A percentile compares a stretch with the other conserved stretches of the same genome.
phyloP scores from a whole-genome alignment of 108 stramenopile genomes.

The Fistulifera pelliculosa region DNA sequence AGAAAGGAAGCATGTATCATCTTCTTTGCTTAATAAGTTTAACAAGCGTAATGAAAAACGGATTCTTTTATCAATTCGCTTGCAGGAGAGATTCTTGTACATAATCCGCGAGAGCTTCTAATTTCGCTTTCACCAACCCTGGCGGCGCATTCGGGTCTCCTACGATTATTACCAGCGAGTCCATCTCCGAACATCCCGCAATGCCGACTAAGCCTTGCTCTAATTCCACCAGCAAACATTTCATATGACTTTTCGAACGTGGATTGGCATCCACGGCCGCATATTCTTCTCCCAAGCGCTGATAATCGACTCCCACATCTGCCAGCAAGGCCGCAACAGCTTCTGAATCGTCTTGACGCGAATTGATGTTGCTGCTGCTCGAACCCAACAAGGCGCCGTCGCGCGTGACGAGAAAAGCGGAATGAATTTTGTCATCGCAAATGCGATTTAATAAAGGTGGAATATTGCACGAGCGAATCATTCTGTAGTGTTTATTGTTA shows the following conservation, averaged over 20 bases:
- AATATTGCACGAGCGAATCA: constrained; percentile 78
- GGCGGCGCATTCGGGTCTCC: constrained; percentile 54
- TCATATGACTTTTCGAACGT: constrained; percentile 29
- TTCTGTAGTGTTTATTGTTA: constrained; percentile 7
- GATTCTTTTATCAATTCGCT: no score
- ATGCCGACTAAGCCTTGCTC: constrained; percentile 58
- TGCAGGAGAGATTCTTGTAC: constrained; percentile 55
- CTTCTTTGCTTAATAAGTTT: no score
- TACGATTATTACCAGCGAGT: constrained; percentile 68
- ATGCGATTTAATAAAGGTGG: constrained; percentile 61
- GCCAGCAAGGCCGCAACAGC: constrained; percentile 58
- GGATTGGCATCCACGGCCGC: constrained; percentile 14
- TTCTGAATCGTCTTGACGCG: constrained; percentile 16
- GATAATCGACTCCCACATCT: constrained; percentile 64
- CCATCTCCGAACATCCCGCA: constrained; percentile 44
- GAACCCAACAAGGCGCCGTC: constrained; percentile 70
- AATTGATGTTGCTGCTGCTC: background rate
- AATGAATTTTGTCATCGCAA: constrained; percentile 61
- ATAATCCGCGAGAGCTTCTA: constrained; percentile 52
- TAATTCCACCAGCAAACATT: constrained; percentile 35
- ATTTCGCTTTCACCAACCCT: constrained; percentile 58
- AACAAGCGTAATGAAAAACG: no score
- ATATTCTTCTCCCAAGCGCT: constrained; percentile 45
- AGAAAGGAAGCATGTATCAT: no score
- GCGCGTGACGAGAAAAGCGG: constrained; percentile 58